These are phyloP conservation scores for Sphagnum tenellum DNA, from an alignment of 225 moss, liverwort and hornwort species.

Conservation along the genomic window DNA sequence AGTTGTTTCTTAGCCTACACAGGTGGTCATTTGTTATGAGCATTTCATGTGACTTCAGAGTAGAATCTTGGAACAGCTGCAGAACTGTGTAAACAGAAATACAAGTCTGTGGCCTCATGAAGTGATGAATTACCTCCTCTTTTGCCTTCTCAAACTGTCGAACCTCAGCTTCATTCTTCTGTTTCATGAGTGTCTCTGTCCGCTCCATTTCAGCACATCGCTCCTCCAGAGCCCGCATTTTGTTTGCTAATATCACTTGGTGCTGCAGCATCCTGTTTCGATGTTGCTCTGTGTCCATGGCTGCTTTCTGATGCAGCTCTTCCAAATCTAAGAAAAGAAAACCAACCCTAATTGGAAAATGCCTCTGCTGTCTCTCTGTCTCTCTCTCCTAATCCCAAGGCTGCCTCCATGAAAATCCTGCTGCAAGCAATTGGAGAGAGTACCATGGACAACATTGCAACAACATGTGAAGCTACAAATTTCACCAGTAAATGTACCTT, in stretches of 20 bases:
- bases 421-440: too few relatives aligned
- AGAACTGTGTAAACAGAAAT: too few relatives aligned
- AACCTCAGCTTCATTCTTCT: conserved; percentile 43
- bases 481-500: conserved; percentile 11
- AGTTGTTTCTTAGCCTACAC: conserved; percentile 46
- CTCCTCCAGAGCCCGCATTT: conserved; percentile 32
- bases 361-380: neutral
- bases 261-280: conserved; percentile 33
- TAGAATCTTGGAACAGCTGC: too few relatives aligned
- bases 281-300: conserved; percentile 30
- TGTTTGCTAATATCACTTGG: conserved; percentile 36
- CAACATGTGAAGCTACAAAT: too few relatives aligned
- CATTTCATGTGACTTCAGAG: too few relatives aligned
- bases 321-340: conserved; percentile 25
- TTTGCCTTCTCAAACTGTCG: conserved; percentile 40
- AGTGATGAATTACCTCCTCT: conserved; percentile 19
- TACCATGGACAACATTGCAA: too few relatives aligned
- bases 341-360: too few relatives aligned
- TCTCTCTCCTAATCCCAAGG: neutral
- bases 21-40: too few relatives aligned
- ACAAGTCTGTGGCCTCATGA: neutral
- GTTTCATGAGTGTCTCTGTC: conserved; percentile 26
- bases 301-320: conserved; percentile 19
- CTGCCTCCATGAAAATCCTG: neutral
- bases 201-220: conserved; percentile 43